Evolutionary conservation across 2,329 filamentous ascomycete species (phyloP), one percentile per base, ranked within the genome.

Genomic region (Chaetothyriales sp.): DNA sequence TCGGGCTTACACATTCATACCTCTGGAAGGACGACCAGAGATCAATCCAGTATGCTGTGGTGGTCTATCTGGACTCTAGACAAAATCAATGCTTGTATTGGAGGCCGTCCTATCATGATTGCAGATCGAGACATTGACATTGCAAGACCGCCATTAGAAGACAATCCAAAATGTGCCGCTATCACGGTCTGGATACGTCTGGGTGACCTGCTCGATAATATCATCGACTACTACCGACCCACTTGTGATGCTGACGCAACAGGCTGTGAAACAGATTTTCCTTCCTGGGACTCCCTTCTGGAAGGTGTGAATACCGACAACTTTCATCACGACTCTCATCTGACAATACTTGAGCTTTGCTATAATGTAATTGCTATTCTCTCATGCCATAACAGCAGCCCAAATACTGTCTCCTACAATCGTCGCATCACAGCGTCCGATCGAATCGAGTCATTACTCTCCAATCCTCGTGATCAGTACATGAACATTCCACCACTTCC

Each of bases 281-380:
- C 67, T 49, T 58, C 64, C 4, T 70, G 69, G 55, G 60, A 65
- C 51, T 56, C 52, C 10, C 44, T 59, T 18, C 22, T 51, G 9
- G 45, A 56, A 33, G 57, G 52, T 6, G 54, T 59, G 15, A 47
- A 59, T 19, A 22, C 29, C 18, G 20, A 47, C 40, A 33, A 47
- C 46, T 18, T 22, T 9, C 44, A 29, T 13, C 51, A 51, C 50
- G 50, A 56, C 18, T 40, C 33, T 40, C 46, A 47, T 13, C 20
- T 28, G 19, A 47, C 13, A 13, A 67, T 77, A 5, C 63, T 80
- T 6, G 77, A 79, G 52, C 62, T 80, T 2, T 78, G 74, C 61
- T 78, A 80, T 53, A 73, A 79, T 58, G 71, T 73, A 19, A 74
- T 77, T 49, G 75, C 74, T 37, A 78, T 80, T 59, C 66, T 77